Evolutionary conservation across 257 asterid species (phyloP), one percentile per base, ranked within the genome.

Genomic region (Capsicum pubescens): DNA sequence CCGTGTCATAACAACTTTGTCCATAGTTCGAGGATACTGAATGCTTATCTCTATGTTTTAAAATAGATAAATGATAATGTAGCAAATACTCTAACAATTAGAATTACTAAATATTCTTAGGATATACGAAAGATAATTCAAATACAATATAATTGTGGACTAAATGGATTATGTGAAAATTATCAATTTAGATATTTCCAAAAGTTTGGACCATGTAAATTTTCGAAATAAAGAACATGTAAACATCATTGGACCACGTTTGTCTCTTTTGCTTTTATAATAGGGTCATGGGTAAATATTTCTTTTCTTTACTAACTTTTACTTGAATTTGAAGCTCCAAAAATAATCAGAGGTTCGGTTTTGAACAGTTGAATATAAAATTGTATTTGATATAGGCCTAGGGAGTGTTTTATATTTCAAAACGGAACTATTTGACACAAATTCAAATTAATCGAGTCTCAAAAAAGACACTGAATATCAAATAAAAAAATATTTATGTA

Each of bases 171-270:
- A 6, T 12, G 72, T 66, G 11, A 66, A 58, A 63, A 66, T 1
- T 14, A 13, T 32, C 72, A n/a, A 13, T 32, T 32, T 67, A 1
- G 50, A 0, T 35, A 66, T 39, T 54, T 54, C 0, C 4, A 3
- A 54, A 54, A 64, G 46, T 44, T 44, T 6, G 72, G 46, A 32
- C 6, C 72, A 32, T 14, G 48, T 6, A 67, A 36, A 3, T 7
- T 14, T 68, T 16, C 36, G 54, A 68, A 68, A 36, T 36, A 36
- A 68, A 68, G 19, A 68, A 68, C 76, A 68, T 15, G 76, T 68
- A 14, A 67, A 36, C 11, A 68, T 68, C 54, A 68, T 68, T 36
- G 77, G 77, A 68, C 26, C 77, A 68, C 26, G 77, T 68, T 68
- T 36, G 52, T 36, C 77, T 68, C 26, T 68, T 68, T 68, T 39